Base-by-base conservation (phyloP, 2,329 filamentous ascomycete genomes). In the Tolypocladium nubicola region DNA sequence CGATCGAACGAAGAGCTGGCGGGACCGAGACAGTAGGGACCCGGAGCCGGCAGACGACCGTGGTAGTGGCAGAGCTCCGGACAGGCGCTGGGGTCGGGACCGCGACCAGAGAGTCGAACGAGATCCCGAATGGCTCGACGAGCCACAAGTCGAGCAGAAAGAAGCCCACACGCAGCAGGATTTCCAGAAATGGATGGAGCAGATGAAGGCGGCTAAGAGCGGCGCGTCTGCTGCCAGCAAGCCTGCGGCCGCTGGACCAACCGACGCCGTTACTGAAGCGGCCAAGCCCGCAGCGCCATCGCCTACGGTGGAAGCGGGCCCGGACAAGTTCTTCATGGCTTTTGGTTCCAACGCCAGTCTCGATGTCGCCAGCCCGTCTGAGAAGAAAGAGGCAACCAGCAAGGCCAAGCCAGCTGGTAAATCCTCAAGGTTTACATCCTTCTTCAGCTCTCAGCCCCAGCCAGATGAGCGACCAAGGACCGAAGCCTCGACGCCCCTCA, bases 171-270 rank as follows among this genome's bases (percentile, higher is more conserved):
- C 91, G 1, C 87, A 90, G 66, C 91, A 95, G 67, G 92, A 97
- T 63, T 95, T 97, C 71, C 87, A 95, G 73, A 89, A 89, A 63
- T 97, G 93, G 85, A 96, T 96, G 79, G 90, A 95, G 65, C 82
- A 81, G 61, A 95, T 95, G 90, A 93, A 89, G 71, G 85, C 85
- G 43, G 80, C 83, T 60, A 83, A 79, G 65, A 73, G 68, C 59
- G 70, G 55, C 41, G 56, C 57, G 21, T 52, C 59, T 23, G 35
- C 63, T 53, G 68, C 78, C 62, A 67, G 73, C 57, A 72, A 74
- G 57, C 65, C 72, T 6, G 59, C 64, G 16, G 60, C 65, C 40
- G 57, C 69, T 4, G 65, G 73, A 21, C 65, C 71, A 50, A 58
- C 71, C 21, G 74, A 72, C 37, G 64, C 72, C 26, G 65, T 67